Conservation (phyloP, 1,284 basidiomycete species). For the Puccinia coronata region DNA sequence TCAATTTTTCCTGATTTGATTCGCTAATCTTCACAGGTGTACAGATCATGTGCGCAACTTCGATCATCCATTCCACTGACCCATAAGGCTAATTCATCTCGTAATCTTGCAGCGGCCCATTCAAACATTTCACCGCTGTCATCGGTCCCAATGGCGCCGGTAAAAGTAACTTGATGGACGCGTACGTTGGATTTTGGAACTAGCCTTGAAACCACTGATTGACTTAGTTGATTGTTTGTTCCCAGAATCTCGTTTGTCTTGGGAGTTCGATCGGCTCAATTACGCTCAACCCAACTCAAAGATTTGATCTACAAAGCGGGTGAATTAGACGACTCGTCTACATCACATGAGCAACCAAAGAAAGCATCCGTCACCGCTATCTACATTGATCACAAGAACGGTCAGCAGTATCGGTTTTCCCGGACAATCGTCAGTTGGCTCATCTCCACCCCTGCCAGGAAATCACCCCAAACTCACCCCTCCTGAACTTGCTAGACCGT, state of each 20-base stretch:
- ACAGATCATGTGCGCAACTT: constrained; percentile 12
- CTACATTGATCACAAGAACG: constrained; percentile 55
- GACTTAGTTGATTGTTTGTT: not conserved
- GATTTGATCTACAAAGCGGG: constrained; percentile 89
- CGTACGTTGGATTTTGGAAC: constrained; percentile 57
- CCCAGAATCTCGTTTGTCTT: constrained; percentile 86
- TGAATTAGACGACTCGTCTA: constrained; percentile 26
- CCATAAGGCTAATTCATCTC: constrained; percentile 17
- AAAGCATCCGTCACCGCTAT: constrained; percentile 58
- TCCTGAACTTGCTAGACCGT: constrained; percentile 35
- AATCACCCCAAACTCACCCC: constrained; percentile 6
- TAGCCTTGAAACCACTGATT: not conserved
- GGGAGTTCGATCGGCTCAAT: constrained; percentile 88
- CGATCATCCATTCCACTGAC: not conserved
- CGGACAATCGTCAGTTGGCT: constrained; percentile 50
- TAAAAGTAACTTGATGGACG: constrained; percentile 99
- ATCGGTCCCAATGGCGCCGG: constrained; percentile 99
- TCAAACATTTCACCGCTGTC: constrained; percentile 87
- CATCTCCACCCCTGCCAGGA: not conserved
- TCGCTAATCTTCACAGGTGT: constrained; percentile 11
- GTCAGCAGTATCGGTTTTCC: constrained; percentile 57
- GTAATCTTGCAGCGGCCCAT: constrained; percentile 66
- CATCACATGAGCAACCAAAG: constrained; percentile 46
- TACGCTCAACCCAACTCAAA: constrained; percentile 87
- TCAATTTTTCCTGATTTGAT: not conserved